Evolutionary conservation across 139 green algal genomes (phyloP).

Genomic region (Micromonas pusilla): DNA sequence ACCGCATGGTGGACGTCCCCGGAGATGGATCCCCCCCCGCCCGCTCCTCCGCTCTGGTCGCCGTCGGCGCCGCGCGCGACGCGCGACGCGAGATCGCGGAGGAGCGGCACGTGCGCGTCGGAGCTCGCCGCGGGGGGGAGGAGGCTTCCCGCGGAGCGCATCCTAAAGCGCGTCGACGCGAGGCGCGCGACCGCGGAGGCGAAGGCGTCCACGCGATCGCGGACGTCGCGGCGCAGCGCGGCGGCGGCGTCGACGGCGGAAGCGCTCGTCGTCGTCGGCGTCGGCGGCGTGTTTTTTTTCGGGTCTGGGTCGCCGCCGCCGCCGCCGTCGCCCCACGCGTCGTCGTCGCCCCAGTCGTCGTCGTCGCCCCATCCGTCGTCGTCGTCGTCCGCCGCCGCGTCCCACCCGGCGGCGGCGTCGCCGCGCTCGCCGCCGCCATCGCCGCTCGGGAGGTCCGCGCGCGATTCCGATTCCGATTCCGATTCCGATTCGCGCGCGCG

Average conservation of each 20-base stretch:
- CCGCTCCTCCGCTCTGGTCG: no score
- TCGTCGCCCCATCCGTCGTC: neutral
- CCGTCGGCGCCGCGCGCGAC: neutral
- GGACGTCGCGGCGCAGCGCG: neutral
- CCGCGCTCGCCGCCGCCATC: no score
- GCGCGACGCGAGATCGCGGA: neutral
- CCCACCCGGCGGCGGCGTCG: neutral
- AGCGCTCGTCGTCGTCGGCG: neutral
- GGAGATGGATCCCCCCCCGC: no score
- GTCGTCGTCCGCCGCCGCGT: neutral
- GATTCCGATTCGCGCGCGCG: no score
- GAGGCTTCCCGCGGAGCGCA: no score
- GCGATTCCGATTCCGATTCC: no score
- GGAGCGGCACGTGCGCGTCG: neutral
- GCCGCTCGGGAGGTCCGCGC: no score
- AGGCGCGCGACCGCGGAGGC: neutral
- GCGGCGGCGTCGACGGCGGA: no score
- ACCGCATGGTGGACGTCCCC: neutral
- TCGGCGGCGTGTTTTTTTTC: neutral
- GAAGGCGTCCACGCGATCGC: neutral
- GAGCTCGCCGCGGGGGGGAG: no score
- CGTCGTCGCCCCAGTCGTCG: neutral
- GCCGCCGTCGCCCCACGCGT: neutral
- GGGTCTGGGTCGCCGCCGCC: neutral
- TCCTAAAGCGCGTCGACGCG: no score